phyloP scores from a whole-genome alignment of 129 eudicot species.

The Lactuca sativa region DNA sequence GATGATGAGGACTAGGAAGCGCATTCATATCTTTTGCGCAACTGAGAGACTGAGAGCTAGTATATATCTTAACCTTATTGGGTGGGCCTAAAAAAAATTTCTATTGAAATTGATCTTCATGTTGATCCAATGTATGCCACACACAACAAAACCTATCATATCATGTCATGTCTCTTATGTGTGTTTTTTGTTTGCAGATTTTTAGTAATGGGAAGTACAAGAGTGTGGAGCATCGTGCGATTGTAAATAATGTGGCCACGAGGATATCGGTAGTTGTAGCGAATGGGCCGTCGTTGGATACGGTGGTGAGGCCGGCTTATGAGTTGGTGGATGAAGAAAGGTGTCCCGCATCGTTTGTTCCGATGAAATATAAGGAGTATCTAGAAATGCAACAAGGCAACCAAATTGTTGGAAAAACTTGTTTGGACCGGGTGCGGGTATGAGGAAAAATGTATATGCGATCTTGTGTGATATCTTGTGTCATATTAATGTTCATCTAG shows the following conservation, averaged over 20 bases:
- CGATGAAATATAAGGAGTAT: slow-evolving; percentile 50
- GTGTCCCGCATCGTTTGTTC: slow-evolving; percentile 28
- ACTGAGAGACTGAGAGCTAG: too few relatives aligned
- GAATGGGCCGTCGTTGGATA: slow-evolving; percentile 52
- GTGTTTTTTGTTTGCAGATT: slow-evolving; percentile 21
- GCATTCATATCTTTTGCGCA: too few relatives aligned
- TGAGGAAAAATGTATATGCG: background rate
- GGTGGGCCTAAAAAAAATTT: too few relatives aligned
- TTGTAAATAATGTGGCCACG: slow-evolving; percentile 42
- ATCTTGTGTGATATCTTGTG: background rate
- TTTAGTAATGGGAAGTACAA: slow-evolving; percentile 63
- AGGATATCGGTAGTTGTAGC: slow-evolving; percentile 44
- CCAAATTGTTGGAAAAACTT: slow-evolving; percentile 35
- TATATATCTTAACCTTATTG: background rate
- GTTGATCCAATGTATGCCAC: background rate
- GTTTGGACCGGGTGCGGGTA: slow-evolving; percentile 38
- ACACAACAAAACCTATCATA: background rate
- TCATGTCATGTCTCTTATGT: background rate
- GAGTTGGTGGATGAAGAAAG: slow-evolving; percentile 24
- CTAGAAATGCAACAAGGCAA: slow-evolving; percentile 47
- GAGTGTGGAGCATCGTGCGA: slow-evolving; percentile 54
- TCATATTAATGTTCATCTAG: background rate
- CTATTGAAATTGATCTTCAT: too few relatives aligned
- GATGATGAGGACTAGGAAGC: too few relatives aligned
- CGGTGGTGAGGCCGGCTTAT: slow-evolving; percentile 43